Evolutionary conservation across 352 stramenopile genomes (phyloP).

Genomic region (Blastocystis sp.): DNA sequence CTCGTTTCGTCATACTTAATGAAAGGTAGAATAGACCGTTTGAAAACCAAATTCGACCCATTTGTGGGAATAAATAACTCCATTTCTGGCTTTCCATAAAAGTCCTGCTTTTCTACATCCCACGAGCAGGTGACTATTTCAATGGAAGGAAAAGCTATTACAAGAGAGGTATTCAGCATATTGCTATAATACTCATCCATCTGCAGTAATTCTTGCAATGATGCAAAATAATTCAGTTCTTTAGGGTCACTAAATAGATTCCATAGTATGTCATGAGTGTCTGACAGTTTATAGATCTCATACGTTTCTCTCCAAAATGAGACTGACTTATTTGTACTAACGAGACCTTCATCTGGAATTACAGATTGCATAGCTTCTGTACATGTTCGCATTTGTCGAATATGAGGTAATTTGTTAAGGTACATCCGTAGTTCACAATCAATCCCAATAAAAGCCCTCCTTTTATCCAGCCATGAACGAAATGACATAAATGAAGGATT

Average conservation of each 20-base stretch:
- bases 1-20: neutral
- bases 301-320: slow-evolving; percentile 2
- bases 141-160: neutral
- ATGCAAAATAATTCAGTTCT: neutral
- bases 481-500: neutral
- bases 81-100: neutral
- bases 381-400: neutral
- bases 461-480: neutral
- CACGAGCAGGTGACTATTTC: neutral
- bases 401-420: neutral
- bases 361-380: neutral
- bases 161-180: neutral
- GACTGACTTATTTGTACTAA: neutral
- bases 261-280: neutral
- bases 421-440: neutral
- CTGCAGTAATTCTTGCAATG: neutral
- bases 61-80: neutral
- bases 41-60: neutral
- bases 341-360: neutral
- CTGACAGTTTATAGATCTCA: neutral
- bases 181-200: neutral
- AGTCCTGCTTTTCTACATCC: neutral
- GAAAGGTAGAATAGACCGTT: neutral
- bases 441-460: neutral
- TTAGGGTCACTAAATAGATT: neutral